These are phyloP conservation scores for Neophaeococcomyces aloes DNA, from an alignment of 2,329 filamentous ascomycete species.

Conservation along the genomic window DNA sequence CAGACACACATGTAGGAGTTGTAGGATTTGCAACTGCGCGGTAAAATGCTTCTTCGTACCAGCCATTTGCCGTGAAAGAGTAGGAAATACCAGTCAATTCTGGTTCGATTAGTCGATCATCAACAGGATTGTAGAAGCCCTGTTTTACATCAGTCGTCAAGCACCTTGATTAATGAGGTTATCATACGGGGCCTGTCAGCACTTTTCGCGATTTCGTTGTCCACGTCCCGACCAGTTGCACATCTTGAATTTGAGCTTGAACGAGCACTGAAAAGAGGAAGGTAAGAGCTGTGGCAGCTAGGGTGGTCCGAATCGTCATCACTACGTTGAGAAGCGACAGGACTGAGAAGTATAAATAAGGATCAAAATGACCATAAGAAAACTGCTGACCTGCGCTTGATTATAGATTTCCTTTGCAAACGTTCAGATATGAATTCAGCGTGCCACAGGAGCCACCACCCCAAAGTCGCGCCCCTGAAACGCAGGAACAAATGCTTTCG, in stretches of 20 bases:
- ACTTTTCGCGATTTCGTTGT: conserved; percentile 59
- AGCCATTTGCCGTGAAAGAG: conserved; percentile 58
- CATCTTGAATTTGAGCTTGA: conserved; percentile 14
- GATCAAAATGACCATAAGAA: too few species aligned
- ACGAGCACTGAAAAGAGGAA: conserved; percentile 11
- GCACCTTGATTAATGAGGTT: neutral
- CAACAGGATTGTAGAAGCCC: conserved; percentile 59
- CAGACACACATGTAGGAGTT: conserved; percentile 51
- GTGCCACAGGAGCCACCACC: too few species aligned
- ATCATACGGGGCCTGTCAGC: conserved; percentile 57
- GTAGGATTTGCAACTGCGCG: conserved; percentile 56
- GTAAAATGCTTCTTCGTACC: conserved; percentile 61
- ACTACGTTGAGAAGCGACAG: neutral
- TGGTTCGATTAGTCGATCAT: conserved; percentile 57
- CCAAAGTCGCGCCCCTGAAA: too few species aligned
- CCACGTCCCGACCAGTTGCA: conserved; percentile 59
- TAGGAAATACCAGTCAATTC: conserved; percentile 59
- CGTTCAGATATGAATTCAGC: too few species aligned
- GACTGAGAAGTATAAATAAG: neutral
- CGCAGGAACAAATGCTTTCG: too few species aligned
- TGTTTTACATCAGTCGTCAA: conserved; percentile 24
- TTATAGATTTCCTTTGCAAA: too few species aligned
- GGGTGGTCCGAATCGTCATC: neutral
- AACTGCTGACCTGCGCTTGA: too few species aligned
- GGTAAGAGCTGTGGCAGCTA: conserved; percentile 7